phyloP scores from a whole-genome alignment of 1,139 yeast genomes.

The Candida sp. region DNA sequence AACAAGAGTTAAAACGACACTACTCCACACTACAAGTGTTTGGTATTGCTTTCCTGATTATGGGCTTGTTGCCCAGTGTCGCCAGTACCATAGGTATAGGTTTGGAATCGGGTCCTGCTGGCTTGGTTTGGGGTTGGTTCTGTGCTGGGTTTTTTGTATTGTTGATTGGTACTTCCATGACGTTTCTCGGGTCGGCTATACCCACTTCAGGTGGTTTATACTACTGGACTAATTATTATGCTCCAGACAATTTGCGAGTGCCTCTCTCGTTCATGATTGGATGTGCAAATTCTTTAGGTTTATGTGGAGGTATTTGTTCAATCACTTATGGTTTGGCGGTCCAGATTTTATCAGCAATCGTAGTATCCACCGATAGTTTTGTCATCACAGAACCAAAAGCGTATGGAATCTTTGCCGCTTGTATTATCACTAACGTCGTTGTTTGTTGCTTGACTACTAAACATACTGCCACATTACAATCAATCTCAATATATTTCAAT shows the following conservation, averaged over 20 bases:
- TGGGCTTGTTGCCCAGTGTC: no score
- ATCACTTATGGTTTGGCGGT: slow-evolving; percentile 25
- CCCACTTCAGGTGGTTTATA: slow-evolving; percentile 68
- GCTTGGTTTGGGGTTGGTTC: slow-evolving; percentile 67
- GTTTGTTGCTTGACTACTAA: slow-evolving; percentile 21
- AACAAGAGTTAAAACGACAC: no score
- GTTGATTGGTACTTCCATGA: slow-evolving; percentile 54
- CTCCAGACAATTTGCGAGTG: slow-evolving; percentile 17
- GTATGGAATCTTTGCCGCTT: slow-evolving; percentile 27
- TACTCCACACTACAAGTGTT: no score
- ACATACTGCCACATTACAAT: slow-evolving; percentile 13
- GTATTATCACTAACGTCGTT: slow-evolving; percentile 15
- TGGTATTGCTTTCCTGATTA: no score
- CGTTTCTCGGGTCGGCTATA: slow-evolving; percentile 56
- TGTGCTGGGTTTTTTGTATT: slow-evolving; percentile 50
- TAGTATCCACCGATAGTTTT: slow-evolving; percentile 12
- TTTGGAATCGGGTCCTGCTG: slow-evolving; percentile 49
- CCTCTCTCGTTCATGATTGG: slow-evolving; percentile 25
- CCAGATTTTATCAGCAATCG: slow-evolving; percentile 22
- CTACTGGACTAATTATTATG: slow-evolving; percentile 40
- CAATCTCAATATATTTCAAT: slow-evolving; percentile 20
- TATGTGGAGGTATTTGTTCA: slow-evolving; percentile 25
- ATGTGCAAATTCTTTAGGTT: slow-evolving; percentile 23
- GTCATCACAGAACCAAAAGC: slow-evolving; percentile 18
- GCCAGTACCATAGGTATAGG: slow-evolving; percentile 25